Base-by-base conservation (phyloP, 495 filamentous ascomycete species). In the Lasiosphaeria ovina region DNA sequence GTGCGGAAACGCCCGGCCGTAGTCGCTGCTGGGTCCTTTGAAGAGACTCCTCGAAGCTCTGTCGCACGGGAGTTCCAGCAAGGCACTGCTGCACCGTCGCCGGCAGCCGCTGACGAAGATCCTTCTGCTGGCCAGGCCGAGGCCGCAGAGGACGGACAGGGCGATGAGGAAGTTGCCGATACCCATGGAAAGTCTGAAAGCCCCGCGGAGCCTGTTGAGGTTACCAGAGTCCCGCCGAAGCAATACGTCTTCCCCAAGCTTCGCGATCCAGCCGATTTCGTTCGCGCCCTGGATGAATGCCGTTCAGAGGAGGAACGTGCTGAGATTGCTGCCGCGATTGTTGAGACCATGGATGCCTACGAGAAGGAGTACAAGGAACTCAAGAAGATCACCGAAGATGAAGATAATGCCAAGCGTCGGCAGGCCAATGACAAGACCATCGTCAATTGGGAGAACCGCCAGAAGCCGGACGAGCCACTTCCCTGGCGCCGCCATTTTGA, bases 361-460 rank as follows among this genome's bases (percentile, higher is more conserved):
- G 86, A 92, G 68, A 76, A 85, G 16, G 86, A 92, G 64, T 89
- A 80, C 64, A 66, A 84, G 11, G 77, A 77, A 14, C 78, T 92
- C 5, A 80, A 86, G 57, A 80, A 81, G 55, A 74, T 85, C 40
- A 73, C 81, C 17, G 81, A 82, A 40, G 79, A 74, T 55, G 69
- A 72, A 64, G 80, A 67, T 66, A 83, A 71, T 67, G 76, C 70
- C 58, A 71, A 75, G 34, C 77, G 79, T n/a, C 76, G 75, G 40
- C 66, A 74, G 24, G 66, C 68, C 11, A 63, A 73, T 35, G 72
- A 73, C 64, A 72, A 74, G 62, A 63, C 68, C 4, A 68, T 70
- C 11, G 60, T 65, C 54, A 71, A 72, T 63, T 72, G 72, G 69
- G 69, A 72, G 57, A 69, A 70, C 32, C 70, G 68, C 6, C 65